Evolutionary conservation across 1,284 basidiomycete genomes (phyloP).

Genomic region (Heliocybe sulcata): DNA sequence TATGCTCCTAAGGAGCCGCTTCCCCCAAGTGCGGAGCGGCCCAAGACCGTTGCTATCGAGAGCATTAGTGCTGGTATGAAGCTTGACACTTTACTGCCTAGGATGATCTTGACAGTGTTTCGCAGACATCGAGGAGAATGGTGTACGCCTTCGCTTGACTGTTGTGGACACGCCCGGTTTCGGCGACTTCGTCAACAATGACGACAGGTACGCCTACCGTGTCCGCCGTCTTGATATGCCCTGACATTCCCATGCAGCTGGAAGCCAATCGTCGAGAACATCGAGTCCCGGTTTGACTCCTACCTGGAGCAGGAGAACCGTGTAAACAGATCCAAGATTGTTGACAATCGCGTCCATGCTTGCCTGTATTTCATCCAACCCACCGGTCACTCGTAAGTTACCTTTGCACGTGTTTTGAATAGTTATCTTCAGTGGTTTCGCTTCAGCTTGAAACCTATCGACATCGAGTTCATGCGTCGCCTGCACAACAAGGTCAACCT

Average conservation of each 20-base stretch:
- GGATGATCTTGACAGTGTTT: constrained; percentile 15
- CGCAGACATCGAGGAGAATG: constrained; percentile 95
- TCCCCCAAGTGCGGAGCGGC: constrained; percentile 78
- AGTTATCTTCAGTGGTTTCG: constrained; percentile 4
- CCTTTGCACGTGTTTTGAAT: neutral
- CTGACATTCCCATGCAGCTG: constrained; percentile 48
- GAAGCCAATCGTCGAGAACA: constrained; percentile 97
- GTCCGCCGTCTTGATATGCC: constrained; percentile 1
- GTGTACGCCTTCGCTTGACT: constrained; percentile 90
- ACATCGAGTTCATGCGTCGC: constrained; percentile 96
- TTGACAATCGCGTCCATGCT: constrained; percentile 86
- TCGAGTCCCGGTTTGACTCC: constrained; percentile 92
- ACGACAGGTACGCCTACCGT: constrained; percentile 65
- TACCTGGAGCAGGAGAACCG: constrained; percentile 98
- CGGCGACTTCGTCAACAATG: constrained; percentile 97
- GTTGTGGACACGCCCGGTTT: constrained; percentile 97
- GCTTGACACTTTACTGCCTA: constrained; percentile 14
- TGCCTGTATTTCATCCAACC: constrained; percentile 98
- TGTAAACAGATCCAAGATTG: constrained; percentile 84
- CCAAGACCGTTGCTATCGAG: constrained; percentile 93
- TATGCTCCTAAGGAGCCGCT: constrained; percentile 83
- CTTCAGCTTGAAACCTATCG: constrained; percentile 85
- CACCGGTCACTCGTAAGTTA: constrained; percentile 88
- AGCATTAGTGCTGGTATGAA: constrained; percentile 88
- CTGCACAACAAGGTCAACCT: constrained; percentile 96